Evolutionary conservation across 768 basidiomycete genomes (phyloP), one percentile per base, ranked within the genome.

Genomic region (Favolaschia claudopus): DNA sequence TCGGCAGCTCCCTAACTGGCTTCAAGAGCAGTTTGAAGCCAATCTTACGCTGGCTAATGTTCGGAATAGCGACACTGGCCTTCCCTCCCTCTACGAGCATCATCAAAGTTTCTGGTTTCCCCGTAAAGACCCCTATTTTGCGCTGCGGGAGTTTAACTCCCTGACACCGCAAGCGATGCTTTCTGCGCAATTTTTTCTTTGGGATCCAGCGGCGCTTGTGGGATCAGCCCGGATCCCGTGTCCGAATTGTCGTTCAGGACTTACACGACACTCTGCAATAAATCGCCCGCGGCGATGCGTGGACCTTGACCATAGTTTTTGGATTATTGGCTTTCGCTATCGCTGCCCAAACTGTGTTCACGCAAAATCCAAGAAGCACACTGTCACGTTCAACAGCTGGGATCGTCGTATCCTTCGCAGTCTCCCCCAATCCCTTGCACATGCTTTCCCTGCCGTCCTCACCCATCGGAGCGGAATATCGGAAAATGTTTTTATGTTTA

Each of bases 281-380:
- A 28, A 38, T 4, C 50, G 52, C 2, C 66, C 62, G 7, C 59
- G 65, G 1, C 67, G 62, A 2, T 39, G 58, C 38, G 64, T 72
- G 7, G 65, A 68, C 42, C 4, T 69, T 7, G 53, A 65, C 9
- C 32, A 28, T 0, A 55, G 44, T 0, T 62, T 70, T 33, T 74
- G 57, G 53, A 60, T 74, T 0, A 63, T 73, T 8, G 68, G 70
- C 0, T 70, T 64, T 27, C 58, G 62, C 0, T 75, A 74, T 49
- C 54, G 34, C 3, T 72, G 70, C 46, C 47, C 37, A 0, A 15
- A 25, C 1, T 73, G 72, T 50, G 13, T 28, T 2, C 47, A 68
- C 27, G 57, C 64, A 1, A 60, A 40, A 24, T 52, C 50, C 3
- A 48, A 4, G 53, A 62, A 10, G n/a, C n/a, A n/a, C n/a, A n/a